phyloP scores from a whole-genome alignment of 306 rosid species.

The Canavalia ensiformis region DNA sequence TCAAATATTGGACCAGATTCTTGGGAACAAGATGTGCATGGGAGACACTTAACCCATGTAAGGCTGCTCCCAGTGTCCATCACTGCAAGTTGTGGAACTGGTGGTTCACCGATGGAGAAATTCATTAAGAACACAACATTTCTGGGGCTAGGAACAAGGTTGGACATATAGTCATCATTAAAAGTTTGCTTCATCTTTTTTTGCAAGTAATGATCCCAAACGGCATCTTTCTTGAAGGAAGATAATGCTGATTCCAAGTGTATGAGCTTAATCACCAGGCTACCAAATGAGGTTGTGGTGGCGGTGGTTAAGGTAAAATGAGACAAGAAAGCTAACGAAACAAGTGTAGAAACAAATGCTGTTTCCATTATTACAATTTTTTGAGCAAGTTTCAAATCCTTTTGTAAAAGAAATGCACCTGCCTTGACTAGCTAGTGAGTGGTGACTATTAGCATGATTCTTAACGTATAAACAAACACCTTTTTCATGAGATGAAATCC shows the following conservation, averaged over 20 bases:
- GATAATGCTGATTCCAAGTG: background rate
- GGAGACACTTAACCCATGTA: conserved; percentile 36
- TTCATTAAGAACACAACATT: conserved; percentile 38
- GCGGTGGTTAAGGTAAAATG: background rate
- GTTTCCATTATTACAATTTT: conserved; percentile 4
- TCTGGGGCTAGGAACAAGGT: conserved; percentile 31
- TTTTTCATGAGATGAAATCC: background rate
- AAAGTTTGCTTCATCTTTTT: background rate
- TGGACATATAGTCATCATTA: background rate
- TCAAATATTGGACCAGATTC: conserved; percentile 24
- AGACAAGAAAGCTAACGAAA: conserved; percentile 3
- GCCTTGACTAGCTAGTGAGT: background rate
- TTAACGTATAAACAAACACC: background rate
- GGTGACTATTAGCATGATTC: background rate
- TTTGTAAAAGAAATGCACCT: background rate
- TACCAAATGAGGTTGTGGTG: background rate
- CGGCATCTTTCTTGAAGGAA: conserved; percentile 3
- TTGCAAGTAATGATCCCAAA: background rate
- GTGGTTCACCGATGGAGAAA: conserved; percentile 37
- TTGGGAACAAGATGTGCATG: conserved; percentile 25
- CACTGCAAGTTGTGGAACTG: conserved; percentile 27
- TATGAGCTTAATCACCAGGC: conserved; percentile 25
- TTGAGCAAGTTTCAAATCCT: conserved; percentile 1
- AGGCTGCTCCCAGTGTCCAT: conserved; percentile 44
- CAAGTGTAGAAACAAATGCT: background rate